These are phyloP conservation scores for Saccharum officinarum DNA, from an alignment of 176 grass and related monocot genomes.

Conservation along the genomic window DNA sequence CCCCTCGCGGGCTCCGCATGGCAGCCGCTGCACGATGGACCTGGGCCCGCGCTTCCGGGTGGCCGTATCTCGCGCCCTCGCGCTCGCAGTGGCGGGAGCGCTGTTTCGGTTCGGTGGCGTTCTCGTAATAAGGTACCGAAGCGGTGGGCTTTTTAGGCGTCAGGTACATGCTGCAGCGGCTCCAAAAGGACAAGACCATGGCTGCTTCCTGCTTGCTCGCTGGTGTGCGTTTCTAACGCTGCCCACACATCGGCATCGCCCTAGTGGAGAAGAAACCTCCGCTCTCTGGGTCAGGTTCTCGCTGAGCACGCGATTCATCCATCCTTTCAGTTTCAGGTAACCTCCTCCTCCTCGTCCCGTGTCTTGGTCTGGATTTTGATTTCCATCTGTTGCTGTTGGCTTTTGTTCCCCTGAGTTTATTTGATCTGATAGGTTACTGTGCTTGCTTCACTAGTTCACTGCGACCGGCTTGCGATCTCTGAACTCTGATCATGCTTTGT, in stretches of 20 bases:
- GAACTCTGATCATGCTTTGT: not conserved
- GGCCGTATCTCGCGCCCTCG: not conserved
- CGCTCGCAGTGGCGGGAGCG: slow-evolving; percentile 46
- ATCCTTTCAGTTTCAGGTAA: not conserved
- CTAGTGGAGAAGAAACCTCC: not conserved
- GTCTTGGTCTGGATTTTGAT: not conserved
- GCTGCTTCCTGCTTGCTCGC: not conserved
- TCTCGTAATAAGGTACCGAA: slow-evolving; percentile 21
- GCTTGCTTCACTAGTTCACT: not conserved
- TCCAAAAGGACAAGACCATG: not conserved
- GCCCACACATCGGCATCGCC: not conserved
- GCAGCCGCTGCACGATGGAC: not conserved
- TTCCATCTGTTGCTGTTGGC: not conserved
- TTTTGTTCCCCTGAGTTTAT: not conserved
- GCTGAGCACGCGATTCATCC: not conserved
- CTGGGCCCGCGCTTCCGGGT: too few species aligned
- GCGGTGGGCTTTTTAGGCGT: not conserved
- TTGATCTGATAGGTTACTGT: not conserved
- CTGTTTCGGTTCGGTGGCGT: slow-evolving; percentile 20
- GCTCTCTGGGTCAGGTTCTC: not conserved
- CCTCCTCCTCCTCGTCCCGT: not conserved
- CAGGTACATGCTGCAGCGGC: not conserved
- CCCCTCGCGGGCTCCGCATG: slow-evolving; percentile 7
- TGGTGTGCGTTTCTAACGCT: slow-evolving; percentile 31
- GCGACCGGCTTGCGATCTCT: not conserved